phyloP scores from a whole-genome alignment of 306 rosid species.

The Erythrophleum fordii region DNA sequence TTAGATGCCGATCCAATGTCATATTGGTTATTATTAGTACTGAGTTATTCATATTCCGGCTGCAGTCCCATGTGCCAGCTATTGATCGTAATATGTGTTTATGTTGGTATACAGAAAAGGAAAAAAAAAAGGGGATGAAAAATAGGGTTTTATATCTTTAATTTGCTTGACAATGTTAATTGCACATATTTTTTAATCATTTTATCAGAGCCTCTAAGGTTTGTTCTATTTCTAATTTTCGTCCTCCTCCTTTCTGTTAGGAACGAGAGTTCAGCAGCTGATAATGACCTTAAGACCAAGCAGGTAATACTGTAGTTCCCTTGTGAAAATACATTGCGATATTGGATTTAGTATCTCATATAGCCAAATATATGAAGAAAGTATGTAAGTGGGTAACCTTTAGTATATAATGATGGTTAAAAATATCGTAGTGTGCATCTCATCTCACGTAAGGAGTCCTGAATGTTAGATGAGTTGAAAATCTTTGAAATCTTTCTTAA shows the following conservation, averaged over 20 bases:
- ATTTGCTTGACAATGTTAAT: not conserved
- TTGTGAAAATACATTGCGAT: conserved; percentile 21
- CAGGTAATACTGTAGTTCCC: conserved; percentile 59
- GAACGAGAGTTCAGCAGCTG: conserved; percentile 60
- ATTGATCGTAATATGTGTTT: conserved; percentile 26
- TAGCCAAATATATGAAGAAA: not conserved
- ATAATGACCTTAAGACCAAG: conserved; percentile 55
- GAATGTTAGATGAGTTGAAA: conserved; percentile 15
- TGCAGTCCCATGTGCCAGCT: not conserved
- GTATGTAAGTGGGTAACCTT: not conserved
- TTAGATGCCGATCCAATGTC: conserved; percentile 42
- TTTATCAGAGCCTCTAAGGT: not conserved
- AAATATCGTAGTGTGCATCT: conserved; percentile 17
- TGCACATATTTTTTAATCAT: not conserved
- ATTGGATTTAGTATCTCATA: not conserved
- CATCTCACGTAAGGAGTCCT: not conserved
- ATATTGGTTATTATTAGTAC: not conserved
- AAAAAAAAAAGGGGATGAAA: conserved; percentile 29
- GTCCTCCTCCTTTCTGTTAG: conserved; percentile 45
- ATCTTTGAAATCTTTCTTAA: conserved; percentile 25
- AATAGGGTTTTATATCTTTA: conserved; percentile 7
- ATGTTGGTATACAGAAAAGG: not conserved
- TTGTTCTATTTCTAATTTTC: conserved; percentile 39
- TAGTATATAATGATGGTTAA: not conserved
- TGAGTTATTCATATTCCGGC: conserved; percentile 14